A percentile compares a stretch with the other conserved stretches of the same genome.
phyloP scores from a whole-genome alignment of 257 asterid species.

The Jacaranda copaia region DNA sequence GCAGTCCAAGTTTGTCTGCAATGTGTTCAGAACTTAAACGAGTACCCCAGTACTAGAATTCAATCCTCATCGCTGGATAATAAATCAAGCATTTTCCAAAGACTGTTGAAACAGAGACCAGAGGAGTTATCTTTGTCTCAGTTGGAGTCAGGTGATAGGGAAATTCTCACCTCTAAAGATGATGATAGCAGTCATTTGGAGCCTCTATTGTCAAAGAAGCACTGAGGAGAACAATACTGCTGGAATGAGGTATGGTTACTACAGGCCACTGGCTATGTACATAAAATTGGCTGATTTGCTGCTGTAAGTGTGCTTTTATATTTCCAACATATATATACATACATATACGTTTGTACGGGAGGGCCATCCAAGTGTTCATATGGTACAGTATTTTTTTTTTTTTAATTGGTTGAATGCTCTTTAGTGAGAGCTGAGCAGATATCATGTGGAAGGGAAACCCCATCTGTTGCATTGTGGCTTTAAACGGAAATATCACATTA shows the following conservation, averaged over 20 bases:
- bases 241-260: not conserved
- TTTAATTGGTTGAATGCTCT: too few relatives aligned
- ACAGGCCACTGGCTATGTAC: too few relatives aligned
- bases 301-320: slow-evolving; percentile 29
- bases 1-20: slow-evolving; percentile 94
- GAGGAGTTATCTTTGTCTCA: slow-evolving; percentile 58
- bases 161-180: slow-evolving; percentile 34
- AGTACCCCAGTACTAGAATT: slow-evolving; percentile 40
- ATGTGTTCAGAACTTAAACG: slow-evolving; percentile 63
- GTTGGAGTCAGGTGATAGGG: slow-evolving; percentile 68
- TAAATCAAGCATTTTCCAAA: slow-evolving; percentile 54
- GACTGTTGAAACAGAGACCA: slow-evolving; percentile 55
- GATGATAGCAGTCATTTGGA: slow-evolving; percentile 58
- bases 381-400: not conserved
- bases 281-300: not conserved
- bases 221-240: slow-evolving; percentile 39
- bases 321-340: not conserved
- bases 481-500: not conserved
- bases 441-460: too few relatives aligned
- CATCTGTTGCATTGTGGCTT: not conserved
- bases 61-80: slow-evolving; percentile 49
- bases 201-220: slow-evolving; percentile 67
- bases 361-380: slow-evolving; percentile 15
- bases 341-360: too few relatives aligned
- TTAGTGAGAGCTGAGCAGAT: too few relatives aligned